Conservation (phyloP, 352 stramenopile species). For the Phytophthora pisi region DNA sequence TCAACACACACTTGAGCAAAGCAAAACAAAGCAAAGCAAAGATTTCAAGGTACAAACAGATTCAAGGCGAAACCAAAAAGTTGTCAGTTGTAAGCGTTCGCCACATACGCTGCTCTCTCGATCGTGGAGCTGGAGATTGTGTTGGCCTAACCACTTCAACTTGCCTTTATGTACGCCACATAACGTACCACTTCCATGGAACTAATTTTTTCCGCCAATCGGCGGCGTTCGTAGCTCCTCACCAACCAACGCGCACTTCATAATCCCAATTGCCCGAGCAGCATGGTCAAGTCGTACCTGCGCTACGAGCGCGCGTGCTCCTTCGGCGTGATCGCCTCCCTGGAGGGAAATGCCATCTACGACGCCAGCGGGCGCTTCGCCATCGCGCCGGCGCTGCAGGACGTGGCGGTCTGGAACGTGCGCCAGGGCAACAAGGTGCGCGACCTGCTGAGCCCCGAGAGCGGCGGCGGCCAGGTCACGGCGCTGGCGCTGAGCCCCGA, state of each 20-base stretch:
- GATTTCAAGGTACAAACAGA: no score
- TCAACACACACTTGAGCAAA: no score
- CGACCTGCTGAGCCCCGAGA: constrained; percentile 50
- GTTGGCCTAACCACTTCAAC: neutral
- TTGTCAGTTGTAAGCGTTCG: no score
- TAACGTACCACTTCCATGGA: neutral
- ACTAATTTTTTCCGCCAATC: neutral
- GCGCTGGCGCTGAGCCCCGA: constrained; percentile 80
- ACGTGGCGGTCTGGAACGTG: constrained; percentile 93
- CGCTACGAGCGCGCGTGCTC: constrained; percentile 90
- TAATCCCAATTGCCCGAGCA: neutral
- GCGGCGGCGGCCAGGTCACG: constrained; percentile 75
- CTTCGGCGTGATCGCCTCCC: constrained; percentile 91
- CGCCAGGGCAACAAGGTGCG: constrained; percentile 86
- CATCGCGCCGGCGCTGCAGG: constrained; percentile 89
- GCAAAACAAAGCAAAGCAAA: no score
- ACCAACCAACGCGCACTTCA: neutral
- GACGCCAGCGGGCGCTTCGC: constrained; percentile 86
- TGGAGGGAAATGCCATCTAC: constrained; percentile 90
- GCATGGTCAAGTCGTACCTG: constrained; percentile 94
- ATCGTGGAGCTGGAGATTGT: no score
- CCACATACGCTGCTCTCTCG: no score
- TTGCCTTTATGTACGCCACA: neutral
- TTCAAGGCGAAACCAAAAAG: no score
- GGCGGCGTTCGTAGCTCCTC: neutral